Conservation (phyloP, 108 stramenopile species). For the Asterionellopsis glacialis region DNA sequence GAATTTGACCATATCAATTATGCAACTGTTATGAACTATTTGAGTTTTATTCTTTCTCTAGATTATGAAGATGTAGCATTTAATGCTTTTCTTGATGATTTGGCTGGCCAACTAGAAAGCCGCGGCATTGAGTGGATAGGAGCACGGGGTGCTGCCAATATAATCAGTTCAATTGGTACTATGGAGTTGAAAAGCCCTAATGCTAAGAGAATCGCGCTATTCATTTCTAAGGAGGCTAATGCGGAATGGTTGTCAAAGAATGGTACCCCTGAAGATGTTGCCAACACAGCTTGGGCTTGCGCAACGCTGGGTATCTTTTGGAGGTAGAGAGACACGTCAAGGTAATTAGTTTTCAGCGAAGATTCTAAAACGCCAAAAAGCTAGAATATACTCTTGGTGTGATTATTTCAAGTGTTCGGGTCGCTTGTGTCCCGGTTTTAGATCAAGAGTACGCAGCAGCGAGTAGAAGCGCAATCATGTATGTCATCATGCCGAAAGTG, state of each 20-base stretch:
- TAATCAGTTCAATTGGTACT: background rate
- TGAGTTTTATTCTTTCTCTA: background rate
- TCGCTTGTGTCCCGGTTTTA: too few species aligned
- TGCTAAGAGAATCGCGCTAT: background rate
- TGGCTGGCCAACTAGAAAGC: background rate
- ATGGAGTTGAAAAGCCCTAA: slow-evolving; percentile 1
- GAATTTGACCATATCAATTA: background rate
- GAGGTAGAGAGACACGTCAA: too few species aligned
- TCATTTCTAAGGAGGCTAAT: too few species aligned
- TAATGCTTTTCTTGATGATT: slow-evolving; percentile 1
- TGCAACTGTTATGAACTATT: background rate
- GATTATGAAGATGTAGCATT: slow-evolving; percentile 5
- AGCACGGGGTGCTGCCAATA: background rate
- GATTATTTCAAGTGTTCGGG: too few species aligned
- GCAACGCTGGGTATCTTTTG: background rate
- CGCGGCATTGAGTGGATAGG: slow-evolving; percentile 5
- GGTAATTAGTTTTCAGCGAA: too few species aligned
- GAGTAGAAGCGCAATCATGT: too few species aligned
- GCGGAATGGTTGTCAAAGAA: too few species aligned
- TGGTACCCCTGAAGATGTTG: background rate
- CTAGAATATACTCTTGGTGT: too few species aligned
- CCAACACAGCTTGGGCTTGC: slow-evolving; percentile 1
- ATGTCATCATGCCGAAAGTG: too few species aligned
- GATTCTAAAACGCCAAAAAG: too few species aligned
- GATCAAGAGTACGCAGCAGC: too few species aligned